These are phyloP conservation scores for Casaregolazyma suthepensis DNA, from an alignment of 1,139 yeast genomes.

Conservation along the genomic window DNA sequence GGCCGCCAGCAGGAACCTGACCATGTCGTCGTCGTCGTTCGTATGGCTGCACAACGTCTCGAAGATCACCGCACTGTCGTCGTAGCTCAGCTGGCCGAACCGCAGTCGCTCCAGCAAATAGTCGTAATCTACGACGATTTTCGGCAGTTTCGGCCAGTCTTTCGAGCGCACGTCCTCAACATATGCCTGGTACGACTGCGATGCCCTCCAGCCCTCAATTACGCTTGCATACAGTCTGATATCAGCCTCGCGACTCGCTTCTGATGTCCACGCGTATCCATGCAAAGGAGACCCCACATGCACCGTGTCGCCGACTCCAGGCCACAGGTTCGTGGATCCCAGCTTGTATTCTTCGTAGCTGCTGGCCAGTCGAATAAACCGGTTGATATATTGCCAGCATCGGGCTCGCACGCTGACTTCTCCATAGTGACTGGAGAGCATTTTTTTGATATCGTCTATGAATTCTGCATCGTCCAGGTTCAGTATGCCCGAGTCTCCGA, in stretches of 20 bases:
- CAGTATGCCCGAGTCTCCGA: background rate
- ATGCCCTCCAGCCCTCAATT: slow-evolving; percentile 32
- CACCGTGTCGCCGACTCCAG: slow-evolving; percentile 20
- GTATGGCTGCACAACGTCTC: slow-evolving; percentile 25
- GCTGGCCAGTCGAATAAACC: slow-evolving; percentile 31
- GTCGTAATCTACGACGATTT: slow-evolving; percentile 28
- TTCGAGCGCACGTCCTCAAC: slow-evolving; percentile 19
- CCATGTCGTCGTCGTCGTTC: slow-evolving; percentile 30
- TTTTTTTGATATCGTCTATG: slow-evolving; percentile 28
- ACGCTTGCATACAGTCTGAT: slow-evolving; percentile 26
- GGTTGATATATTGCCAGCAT: slow-evolving; percentile 29
- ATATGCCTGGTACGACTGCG: slow-evolving; percentile 27
- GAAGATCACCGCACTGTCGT: slow-evolving; percentile 29
- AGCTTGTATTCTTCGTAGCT: slow-evolving; percentile 29
- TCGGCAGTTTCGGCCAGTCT: slow-evolving; percentile 7
- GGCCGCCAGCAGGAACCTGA: slow-evolving; percentile 23
- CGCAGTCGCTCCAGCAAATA: slow-evolving; percentile 31
- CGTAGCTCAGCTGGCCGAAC: slow-evolving; percentile 23
- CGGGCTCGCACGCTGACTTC: slow-evolving; percentile 31
- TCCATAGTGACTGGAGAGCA: slow-evolving; percentile 32
- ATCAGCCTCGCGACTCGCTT: slow-evolving; percentile 24
- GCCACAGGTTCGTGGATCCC: slow-evolving; percentile 30
- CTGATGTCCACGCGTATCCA: slow-evolving; percentile 32
- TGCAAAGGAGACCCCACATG: slow-evolving; percentile 27
- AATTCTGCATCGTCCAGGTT: slow-evolving; percentile 26